Base-by-base conservation (phyloP, 2,329 filamentous ascomycete genomes). In the Geoglossum cookeanum region DNA sequence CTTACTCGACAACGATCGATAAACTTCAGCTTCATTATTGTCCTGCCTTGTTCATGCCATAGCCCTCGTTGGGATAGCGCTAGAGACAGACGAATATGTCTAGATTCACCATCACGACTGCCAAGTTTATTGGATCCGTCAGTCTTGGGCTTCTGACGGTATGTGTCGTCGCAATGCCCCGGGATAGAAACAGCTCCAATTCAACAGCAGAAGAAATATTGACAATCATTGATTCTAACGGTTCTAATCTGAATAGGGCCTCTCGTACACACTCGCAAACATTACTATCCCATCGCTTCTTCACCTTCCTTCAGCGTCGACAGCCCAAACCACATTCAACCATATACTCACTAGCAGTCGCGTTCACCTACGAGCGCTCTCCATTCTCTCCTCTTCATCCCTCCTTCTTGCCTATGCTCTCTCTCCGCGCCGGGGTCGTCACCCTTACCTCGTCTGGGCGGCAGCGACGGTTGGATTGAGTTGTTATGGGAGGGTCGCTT, bases 41-140 rank as follows among this genome's bases (percentile, higher is more conserved):
- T 11, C 33, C 33, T 7, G 1, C 39, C 39, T 42, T 42, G 4
- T 15, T 42, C 11, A 42, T 42, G 39, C 39, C 39, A 42, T 15
- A 42, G n/a, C 13, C 13, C 13, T 42, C 39, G 39, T 15, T 42
- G 8, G 39, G 8, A 37, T 37, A 42, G 8, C 39, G 39, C n/a
- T 13, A 42, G 39, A 42, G 39, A 42, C 39, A 15, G 13, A 4
- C 8, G 1, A 57, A 57, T 39, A 85, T 88, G 79, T 76, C 80
- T 64, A 80, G 78, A 64, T 81, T 77, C 65, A 80, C 81, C 66
- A 76, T 95, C 66, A 83, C 87, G 58, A 73, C 85, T 69, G 81
- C 86, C 73, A 96, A 97, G 74, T 95, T 96, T 69, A 85, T 96
- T 63, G 91, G 91, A 66, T 94, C 88, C 55, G 80, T 94, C 63